Percentiles rank a stretch among this genome's conserved stretches.
These are phyloP conservation scores for Berberis vulgaris DNA, from an alignment of 164 flowering plant genomes.

Conservation along the genomic window DNA sequence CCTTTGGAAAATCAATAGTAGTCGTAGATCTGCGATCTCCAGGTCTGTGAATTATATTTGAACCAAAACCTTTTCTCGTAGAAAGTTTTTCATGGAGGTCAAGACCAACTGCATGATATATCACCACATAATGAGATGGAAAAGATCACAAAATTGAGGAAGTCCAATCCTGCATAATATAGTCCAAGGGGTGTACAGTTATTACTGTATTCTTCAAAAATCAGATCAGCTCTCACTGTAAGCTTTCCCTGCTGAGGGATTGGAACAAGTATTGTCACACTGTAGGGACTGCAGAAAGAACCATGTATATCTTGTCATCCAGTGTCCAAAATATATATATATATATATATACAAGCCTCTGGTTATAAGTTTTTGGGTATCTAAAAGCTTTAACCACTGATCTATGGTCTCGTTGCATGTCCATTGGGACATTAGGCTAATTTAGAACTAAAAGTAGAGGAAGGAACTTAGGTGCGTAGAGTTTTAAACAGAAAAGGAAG, in stretches of 20 bases:
- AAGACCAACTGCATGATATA: conserved; percentile 67
- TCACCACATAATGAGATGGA: conserved; percentile 2
- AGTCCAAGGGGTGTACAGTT: conserved; percentile 4
- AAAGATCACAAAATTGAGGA: background rate
- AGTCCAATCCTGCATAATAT: conserved; percentile 2
- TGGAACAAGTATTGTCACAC: conserved; percentile 41
- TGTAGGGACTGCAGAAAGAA: conserved; percentile 66
- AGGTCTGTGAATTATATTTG: conserved; percentile 14
- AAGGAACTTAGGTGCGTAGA: too few relatives aligned
- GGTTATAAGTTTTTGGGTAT: too few relatives aligned
- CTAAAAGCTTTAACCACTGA: too few relatives aligned
- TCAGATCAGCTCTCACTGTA: conserved; percentile 65
- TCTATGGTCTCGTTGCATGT: too few relatives aligned
- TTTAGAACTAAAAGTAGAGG: too few relatives aligned
- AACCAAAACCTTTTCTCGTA: conserved; percentile 24
- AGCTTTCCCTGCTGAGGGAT: conserved; percentile 56
- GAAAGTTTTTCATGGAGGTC: conserved; percentile 59
- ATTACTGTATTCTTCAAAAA: conserved; percentile 83
- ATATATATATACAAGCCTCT: background rate
- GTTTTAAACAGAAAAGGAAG: too few relatives aligned
- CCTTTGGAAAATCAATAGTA: conserved; percentile 26
- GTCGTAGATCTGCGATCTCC: conserved; percentile 20
- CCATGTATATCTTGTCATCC: conserved; percentile 1
- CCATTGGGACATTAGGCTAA: too few relatives aligned
- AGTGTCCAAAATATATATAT: background rate